Evolutionary conservation across 2,329 filamentous ascomycete species (phyloP).

Genomic region (Dactylellina drechsleri): DNA sequence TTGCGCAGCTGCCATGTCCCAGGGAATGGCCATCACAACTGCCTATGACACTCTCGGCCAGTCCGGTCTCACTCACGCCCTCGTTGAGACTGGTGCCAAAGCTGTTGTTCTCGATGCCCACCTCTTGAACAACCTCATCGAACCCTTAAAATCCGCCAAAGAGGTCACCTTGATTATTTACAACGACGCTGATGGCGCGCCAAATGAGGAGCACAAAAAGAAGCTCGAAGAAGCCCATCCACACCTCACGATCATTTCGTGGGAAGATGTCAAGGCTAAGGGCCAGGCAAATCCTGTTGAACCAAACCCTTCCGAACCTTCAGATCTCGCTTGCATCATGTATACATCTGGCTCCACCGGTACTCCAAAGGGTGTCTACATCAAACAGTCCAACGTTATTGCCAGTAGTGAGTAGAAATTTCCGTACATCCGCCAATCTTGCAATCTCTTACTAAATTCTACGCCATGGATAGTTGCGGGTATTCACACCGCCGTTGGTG

Average conservation of each 20-base stretch:
- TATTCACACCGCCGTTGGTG: slow-evolving; percentile 79
- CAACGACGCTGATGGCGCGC: slow-evolving; percentile 68
- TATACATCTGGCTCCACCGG: slow-evolving; percentile 91
- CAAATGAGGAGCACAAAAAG: slow-evolving; percentile 66
- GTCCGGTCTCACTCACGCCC: slow-evolving; percentile 83
- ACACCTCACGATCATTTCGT: slow-evolving; percentile 67
- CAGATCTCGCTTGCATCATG: slow-evolving; percentile 85
- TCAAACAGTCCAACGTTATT: slow-evolving; percentile 82
- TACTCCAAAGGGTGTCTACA: slow-evolving; percentile 84
- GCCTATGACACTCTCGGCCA: slow-evolving; percentile 93
- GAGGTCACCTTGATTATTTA: slow-evolving; percentile 72
- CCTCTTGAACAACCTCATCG: slow-evolving; percentile 71
- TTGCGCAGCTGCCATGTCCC: slow-evolving; percentile 72
- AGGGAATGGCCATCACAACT: slow-evolving; percentile 90
- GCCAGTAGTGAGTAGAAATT: slow-evolving; percentile 72
- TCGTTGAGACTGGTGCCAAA: slow-evolving; percentile 80
- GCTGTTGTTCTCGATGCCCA: slow-evolving; percentile 89
- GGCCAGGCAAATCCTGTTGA: slow-evolving; percentile 76
- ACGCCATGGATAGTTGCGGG: slow-evolving; percentile 72
- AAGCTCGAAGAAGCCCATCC: slow-evolving; percentile 69
- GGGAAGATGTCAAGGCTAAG: slow-evolving; percentile 68
- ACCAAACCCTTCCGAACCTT: slow-evolving; percentile 75
- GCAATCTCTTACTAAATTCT: slow-evolving; percentile 32
- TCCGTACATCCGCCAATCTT: neutral
- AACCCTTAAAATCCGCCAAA: slow-evolving; percentile 69